These are phyloP conservation scores for Psilocybe sp. DNA, from an alignment of 768 basidiomycete genomes.

Conservation along the genomic window DNA sequence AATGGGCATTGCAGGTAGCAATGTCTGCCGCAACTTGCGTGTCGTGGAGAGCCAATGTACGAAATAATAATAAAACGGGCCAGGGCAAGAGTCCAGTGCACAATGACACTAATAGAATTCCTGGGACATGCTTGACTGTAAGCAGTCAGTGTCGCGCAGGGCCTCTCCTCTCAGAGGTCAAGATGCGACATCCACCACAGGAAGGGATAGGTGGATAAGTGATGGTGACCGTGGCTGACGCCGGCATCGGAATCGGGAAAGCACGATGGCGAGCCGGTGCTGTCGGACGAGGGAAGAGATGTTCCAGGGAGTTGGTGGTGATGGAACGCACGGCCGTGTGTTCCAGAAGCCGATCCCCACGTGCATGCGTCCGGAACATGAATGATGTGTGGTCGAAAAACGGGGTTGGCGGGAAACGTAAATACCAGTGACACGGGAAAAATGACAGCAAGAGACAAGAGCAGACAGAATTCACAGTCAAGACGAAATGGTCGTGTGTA, in stretches of 20 bases:
- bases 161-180: too few relatives aligned
- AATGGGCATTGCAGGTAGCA: constrained; percentile 8
- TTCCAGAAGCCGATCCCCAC: constrained; percentile 1
- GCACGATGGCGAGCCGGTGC: constrained; percentile 17
- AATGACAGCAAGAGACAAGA: constrained; percentile 22
- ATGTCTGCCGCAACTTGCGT: constrained; percentile 13
- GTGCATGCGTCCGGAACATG: constrained; percentile 46
- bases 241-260: constrained; percentile 13
- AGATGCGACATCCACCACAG: too few relatives aligned
- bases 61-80: constrained; percentile 13
- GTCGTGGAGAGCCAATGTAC: constrained; percentile 4
- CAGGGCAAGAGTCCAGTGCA: constrained; percentile 15
- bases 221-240: not conserved
- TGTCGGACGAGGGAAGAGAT: constrained; percentile 2
- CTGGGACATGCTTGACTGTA: constrained; percentile 5
- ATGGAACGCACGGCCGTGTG: too few relatives aligned
- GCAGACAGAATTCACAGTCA: constrained; percentile 16
- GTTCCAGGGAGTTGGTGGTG: constrained; percentile 5
- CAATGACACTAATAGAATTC: constrained; percentile 11
- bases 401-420: constrained; percentile 19
- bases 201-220: too few relatives aligned
- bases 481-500: constrained; percentile 10
- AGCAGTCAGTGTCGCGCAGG: not conserved
- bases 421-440: constrained; percentile 15
- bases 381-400: constrained; percentile 61